Base-by-base conservation (phyloP, 192 early-diverging fungal species). In the Coemansia sp. region DNA sequence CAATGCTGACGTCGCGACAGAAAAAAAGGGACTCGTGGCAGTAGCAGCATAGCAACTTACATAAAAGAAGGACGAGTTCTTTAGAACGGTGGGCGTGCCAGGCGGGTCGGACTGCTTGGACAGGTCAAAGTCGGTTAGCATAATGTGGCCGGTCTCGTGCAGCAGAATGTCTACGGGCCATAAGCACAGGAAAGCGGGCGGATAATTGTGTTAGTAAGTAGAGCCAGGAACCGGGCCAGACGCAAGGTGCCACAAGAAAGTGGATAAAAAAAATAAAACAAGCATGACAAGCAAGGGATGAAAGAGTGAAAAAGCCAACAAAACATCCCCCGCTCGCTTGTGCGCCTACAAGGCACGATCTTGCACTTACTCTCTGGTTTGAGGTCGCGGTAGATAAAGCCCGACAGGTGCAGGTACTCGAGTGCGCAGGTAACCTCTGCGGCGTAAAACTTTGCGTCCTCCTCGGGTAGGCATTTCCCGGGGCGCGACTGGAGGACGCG, bases 91-190 rank as follows among this genome's bases (percentile, higher is more conserved):
- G 6, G 91, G 89, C 21, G 87, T 86, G n/a, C 88, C 90, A 2
- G 91, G 87, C 35, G 90, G 87, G 40, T 82, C 81, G 2, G 93
- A 93, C 58, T 93, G 93, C 84, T 99, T 99, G 8, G 93, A 95
- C 15, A 99, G 86, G 77, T 98, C 97, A 83, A 99, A 99, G 67
- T 99, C 97, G 12, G 93, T 92, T 61, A 98, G 83, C 94, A 95
- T 97, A 63, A 99, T 97, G 76, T 99, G 97, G 9, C 97, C 97
- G 29, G 87, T 94, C 57, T 91, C 86, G 71, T 97, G 95, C 52
- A 98, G 75, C 26, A 98, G 80, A 63, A 97, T 97, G 64, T 93
- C 75, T 78, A 78, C 44, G 27, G 24, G n/a, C 22, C 21, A 46
- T n/a, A n/a, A n/a, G n/a, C n/a, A n/a, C 29, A 32, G 29, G 29